phyloP scores from a whole-genome alignment of 2,329 filamentous ascomycete species.

The Aspergillus texensis region DNA sequence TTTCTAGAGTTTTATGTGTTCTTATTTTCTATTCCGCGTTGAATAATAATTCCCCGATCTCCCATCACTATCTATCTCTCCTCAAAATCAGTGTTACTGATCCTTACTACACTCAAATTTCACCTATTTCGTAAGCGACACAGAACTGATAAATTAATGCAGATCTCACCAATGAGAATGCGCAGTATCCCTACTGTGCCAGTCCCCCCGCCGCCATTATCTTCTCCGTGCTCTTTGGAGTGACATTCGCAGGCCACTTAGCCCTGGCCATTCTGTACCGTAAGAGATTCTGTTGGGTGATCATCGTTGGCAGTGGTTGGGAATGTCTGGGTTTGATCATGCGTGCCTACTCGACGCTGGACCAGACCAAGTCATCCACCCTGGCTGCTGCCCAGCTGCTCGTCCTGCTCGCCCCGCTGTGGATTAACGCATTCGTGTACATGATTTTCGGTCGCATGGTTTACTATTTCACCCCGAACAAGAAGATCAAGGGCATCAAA shows the following conservation, averaged over 20 bases:
- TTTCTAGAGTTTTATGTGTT: neutral
- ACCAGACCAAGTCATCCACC: neutral
- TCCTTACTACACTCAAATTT: neutral
- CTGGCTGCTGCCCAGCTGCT: slow-evolving; percentile 1
- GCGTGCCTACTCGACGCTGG: slow-evolving; percentile 26
- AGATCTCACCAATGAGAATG: slow-evolving; percentile 5
- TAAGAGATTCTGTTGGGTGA: slow-evolving; percentile 46
- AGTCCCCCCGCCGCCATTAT: slow-evolving; percentile 40
- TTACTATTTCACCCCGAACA: slow-evolving; percentile 45
- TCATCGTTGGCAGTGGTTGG: slow-evolving; percentile 49
- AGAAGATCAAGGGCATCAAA: slow-evolving; percentile 41
- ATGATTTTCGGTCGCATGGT: slow-evolving; percentile 53
- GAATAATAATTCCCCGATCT: neutral
- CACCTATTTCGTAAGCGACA: too few species aligned
- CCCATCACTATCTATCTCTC: neutral
- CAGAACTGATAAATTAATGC: neutral
- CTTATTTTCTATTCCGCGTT: neutral
- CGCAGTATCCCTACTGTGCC: slow-evolving; percentile 35
- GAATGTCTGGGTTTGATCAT: slow-evolving; percentile 45
- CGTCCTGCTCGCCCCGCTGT: slow-evolving; percentile 6
- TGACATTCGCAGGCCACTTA: slow-evolving; percentile 29
- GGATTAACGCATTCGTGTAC: slow-evolving; percentile 52
- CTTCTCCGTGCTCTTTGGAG: slow-evolving; percentile 41
- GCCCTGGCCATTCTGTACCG: slow-evolving; percentile 39
- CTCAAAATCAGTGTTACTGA: neutral